Percentiles rank a stretch among this genome's conserved stretches.
Conservation (phyloP, 306 rosid species). For the Spatholobus suberectus region DNA sequence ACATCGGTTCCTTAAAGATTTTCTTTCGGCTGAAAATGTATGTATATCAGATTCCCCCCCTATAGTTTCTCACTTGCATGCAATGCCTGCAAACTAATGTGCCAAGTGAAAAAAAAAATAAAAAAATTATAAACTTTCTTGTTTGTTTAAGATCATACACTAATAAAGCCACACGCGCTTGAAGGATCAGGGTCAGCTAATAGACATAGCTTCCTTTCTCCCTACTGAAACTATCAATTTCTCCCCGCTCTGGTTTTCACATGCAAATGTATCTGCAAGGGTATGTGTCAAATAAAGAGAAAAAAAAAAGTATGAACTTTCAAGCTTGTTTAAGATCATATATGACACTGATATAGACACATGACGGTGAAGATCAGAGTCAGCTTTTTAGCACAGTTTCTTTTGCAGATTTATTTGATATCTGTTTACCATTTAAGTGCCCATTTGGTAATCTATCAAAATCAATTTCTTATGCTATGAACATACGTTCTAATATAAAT, state of each 20-base stretch:
- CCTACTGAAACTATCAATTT: not conserved
- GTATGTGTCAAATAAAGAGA: not conserved
- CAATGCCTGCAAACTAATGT: not conserved
- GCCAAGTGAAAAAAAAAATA: not conserved
- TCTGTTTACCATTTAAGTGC: not conserved
- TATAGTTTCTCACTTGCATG: not conserved
- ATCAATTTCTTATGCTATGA: not conserved
- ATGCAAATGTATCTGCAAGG: not conserved
- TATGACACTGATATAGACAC: not conserved
- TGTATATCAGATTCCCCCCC: not conserved
- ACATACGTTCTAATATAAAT: not conserved
- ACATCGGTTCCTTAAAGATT: not conserved
- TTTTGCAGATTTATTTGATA: not conserved
- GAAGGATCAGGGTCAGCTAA: not conserved
- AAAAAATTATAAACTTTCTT: not conserved
- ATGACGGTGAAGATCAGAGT: not conserved
- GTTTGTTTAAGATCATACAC: not conserved
- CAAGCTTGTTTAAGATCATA: not conserved
- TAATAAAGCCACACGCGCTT: not conserved
- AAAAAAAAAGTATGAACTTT: not conserved
- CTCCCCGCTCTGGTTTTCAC: not conserved
- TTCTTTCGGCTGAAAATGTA: not conserved
- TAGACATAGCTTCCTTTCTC: not conserved
- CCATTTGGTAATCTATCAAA: not conserved
- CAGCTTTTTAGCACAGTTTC: not conserved